Conservation (phyloP, 148 eudicot genomes). For the Rheum nobile region DNA sequence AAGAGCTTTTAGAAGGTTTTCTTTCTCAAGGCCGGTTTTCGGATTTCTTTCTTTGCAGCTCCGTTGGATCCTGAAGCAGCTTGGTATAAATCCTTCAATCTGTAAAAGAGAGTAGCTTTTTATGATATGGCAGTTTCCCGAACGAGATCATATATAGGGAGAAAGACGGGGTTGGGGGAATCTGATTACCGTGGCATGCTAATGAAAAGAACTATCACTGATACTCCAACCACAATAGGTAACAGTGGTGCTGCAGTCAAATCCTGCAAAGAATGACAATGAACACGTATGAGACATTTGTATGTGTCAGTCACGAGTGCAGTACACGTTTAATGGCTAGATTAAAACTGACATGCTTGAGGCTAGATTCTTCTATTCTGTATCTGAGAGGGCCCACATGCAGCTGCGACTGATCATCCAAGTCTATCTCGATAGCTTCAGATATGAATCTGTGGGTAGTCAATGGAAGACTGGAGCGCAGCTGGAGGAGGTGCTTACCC, state of each 20-base stretch:
- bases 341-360: slow-evolving; percentile 55
- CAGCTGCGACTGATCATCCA: slow-evolving; percentile 48
- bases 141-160: too few species aligned
- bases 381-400: slow-evolving; percentile 75
- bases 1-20: slow-evolving; percentile 47
- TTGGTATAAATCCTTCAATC: slow-evolving; percentile 75
- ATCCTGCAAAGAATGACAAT: slow-evolving; percentile 39
- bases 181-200: slow-evolving; percentile 75
- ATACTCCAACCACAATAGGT: slow-evolving; percentile 72
- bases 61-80: slow-evolving; percentile 34
- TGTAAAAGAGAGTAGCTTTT: slow-evolving; percentile 16
- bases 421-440: slow-evolving; percentile 77
- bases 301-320: background rate
- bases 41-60: slow-evolving; percentile 56
- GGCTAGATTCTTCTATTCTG: slow-evolving; percentile 53
- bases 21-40: slow-evolving; percentile 45
- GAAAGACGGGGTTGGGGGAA: background rate
- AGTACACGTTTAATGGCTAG: background rate
- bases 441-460: slow-evolving; percentile 63
- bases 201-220: slow-evolving; percentile 58
- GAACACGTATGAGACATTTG: background rate
- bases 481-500: slow-evolving; percentile 77
- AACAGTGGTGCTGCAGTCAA: slow-evolving; percentile 76
- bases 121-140: background rate
- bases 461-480: slow-evolving; percentile 50